Conservation (phyloP, 2,329 filamentous ascomycete genomes). For the Colletotrichum falcatum region DNA sequence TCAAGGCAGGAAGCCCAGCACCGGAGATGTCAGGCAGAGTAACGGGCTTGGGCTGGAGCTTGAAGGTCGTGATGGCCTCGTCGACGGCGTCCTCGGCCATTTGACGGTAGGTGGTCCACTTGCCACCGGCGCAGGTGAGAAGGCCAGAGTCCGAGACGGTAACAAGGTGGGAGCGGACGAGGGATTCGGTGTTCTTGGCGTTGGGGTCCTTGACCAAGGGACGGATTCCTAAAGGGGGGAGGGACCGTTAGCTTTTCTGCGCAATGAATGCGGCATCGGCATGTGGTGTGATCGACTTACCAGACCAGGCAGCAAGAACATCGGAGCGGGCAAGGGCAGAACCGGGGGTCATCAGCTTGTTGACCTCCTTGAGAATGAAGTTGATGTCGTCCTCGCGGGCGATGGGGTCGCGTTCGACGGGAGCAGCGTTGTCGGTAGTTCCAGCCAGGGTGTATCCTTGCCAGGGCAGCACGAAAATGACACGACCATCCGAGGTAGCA, state of each 20-base stretch:
- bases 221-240: constrained; percentile 65
- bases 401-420: constrained; percentile 75
- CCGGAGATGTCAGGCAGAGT: constrained; percentile 74
- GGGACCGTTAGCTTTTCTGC: neutral
- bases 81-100: constrained; percentile 91
- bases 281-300: constrained; percentile 53
- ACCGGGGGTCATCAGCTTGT: constrained; percentile 80
- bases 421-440: constrained; percentile 81
- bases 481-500: constrained; percentile 83
- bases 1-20: constrained; percentile 58
- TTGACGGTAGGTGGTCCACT: constrained; percentile 90
- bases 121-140: constrained; percentile 84
- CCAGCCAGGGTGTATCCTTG: constrained; percentile 88
- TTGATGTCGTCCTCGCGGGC: constrained; percentile 83
- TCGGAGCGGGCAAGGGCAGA: constrained; percentile 80
- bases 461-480: constrained; percentile 91
- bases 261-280: too few relatives aligned
- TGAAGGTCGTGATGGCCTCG: constrained; percentile 77
- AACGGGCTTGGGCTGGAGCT: constrained; percentile 65
- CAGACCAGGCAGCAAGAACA: constrained; percentile 85
- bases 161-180: constrained; percentile 85
- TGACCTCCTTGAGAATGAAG: constrained; percentile 84
- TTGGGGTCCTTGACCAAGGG: constrained; percentile 85
- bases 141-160: constrained; percentile 80
- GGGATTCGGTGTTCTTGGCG: constrained; percentile 83